Evolutionary conservation across 371 early-diverging fungal genomes (phyloP).

Genomic region (Apophysomyces ossiformis): DNA sequence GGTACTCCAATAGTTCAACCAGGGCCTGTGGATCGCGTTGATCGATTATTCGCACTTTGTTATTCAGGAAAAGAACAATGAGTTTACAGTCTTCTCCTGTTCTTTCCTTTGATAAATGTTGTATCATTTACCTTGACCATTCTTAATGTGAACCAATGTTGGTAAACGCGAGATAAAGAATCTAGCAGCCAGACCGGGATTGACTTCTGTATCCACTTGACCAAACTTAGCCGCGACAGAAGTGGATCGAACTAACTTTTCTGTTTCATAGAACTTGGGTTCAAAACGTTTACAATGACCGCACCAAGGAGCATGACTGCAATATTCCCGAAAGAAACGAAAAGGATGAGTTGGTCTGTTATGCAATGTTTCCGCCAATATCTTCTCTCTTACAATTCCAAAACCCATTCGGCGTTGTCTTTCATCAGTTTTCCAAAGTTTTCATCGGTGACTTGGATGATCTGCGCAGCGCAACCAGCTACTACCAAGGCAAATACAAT

Average conservation of each 20-base stretch:
- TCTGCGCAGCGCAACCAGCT: slow-evolving; percentile 20
- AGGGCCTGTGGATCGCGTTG: slow-evolving; percentile 25
- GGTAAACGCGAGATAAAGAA: slow-evolving; percentile 54
- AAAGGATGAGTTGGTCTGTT: not conserved
- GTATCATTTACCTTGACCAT: slow-evolving; percentile 33
- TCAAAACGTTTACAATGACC: slow-evolving; percentile 43
- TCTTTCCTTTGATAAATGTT: not conserved
- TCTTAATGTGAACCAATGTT: slow-evolving; percentile 46
- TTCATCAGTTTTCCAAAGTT: slow-evolving; percentile 36
- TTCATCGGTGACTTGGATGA: slow-evolving; percentile 41
- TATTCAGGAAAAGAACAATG: not conserved
- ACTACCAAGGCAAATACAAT: not conserved
- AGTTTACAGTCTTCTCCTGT: not conserved
- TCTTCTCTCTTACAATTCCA: slow-evolving; percentile 41
- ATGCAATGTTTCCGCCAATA: not conserved
- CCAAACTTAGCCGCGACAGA: slow-evolving; percentile 35
- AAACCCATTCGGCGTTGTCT: slow-evolving; percentile 42
- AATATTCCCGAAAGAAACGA: too few relatives aligned
- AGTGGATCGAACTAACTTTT: slow-evolving; percentile 21
- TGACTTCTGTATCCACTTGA: slow-evolving; percentile 41
- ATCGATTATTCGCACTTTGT: slow-evolving; percentile 9
- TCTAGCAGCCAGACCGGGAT: slow-evolving; percentile 47
- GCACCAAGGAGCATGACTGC: slow-evolving; percentile 55
- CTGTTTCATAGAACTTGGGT: slow-evolving; percentile 36
- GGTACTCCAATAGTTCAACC: slow-evolving; percentile 28